Base-by-base conservation (phyloP, 2,329 filamentous ascomycete genomes). In the Epichloe baconii region DNA sequence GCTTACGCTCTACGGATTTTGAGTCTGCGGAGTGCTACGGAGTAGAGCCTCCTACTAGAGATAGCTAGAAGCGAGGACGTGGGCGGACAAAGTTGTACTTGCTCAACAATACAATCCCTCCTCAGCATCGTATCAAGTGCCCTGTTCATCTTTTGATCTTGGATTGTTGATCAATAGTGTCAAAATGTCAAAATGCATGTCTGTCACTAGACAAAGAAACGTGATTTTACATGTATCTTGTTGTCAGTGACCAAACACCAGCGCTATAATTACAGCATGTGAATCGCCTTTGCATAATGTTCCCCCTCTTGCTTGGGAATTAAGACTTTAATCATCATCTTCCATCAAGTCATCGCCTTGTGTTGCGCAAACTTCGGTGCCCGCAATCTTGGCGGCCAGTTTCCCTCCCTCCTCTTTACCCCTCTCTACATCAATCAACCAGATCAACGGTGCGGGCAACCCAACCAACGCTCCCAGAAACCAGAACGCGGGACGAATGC, bases 401-500 rank as follows among this genome's bases (percentile, higher is more conserved):
- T 72, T 78, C 57, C 77, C 73, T 1, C 83, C 86, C 61, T 88
- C 85, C 44, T 70, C 68, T 67, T 81, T 86, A 11, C 86, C 86
- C 38, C 86, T 75, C 49, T 94, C 86, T 10, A 95, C 87, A 65
- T 96, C 77, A 37, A 98, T 86, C 50, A 88, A 78, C 63, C 83
- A 85, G 67, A 97, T 87, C 48, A 97, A 71, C 1, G 89, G 88
- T 15, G 90, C 82, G 1, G 93, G 90, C 1, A 95, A 67, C 5
- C 85, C 84, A 6, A 98, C 86, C n/a, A 98, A 70, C 5, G 82
- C 74, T 0, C 88, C 88, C 41, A 98, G 72, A 64, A 98, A 98
- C 76, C 86, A 89, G 66, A 98, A 98, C 1, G 91, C 90, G 6
- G 86, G 86, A 47, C 87, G 77, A 53, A 93, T 91, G 58, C 86